Conservation (phyloP, 495 filamentous ascomycete species). For the Pseudevernia furfuracea region DNA sequence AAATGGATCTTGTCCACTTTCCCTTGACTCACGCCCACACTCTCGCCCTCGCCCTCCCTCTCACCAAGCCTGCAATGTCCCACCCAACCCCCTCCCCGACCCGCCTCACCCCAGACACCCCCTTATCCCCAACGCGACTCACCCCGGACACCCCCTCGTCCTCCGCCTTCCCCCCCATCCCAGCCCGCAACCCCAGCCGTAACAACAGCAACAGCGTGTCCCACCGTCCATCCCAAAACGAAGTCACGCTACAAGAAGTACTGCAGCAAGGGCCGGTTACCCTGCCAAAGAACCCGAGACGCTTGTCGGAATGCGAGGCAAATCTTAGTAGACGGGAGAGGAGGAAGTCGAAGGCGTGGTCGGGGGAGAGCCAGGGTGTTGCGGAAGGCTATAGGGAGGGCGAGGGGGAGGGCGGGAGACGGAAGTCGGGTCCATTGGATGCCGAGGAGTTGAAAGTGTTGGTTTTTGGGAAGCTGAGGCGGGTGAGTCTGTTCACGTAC, state of each 20-base stretch:
- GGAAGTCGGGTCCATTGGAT: neutral
- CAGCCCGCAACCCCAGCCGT: neutral
- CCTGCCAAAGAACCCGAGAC: neutral
- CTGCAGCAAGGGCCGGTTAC: neutral
- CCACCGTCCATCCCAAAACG: neutral
- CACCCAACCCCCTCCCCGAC: neutral
- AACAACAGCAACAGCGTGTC: neutral
- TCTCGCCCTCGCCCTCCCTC: neutral
- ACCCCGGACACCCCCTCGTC: neutral
- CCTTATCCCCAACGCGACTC: neutral
- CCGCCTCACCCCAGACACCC: neutral
- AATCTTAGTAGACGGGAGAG: neutral
- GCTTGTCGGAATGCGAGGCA: neutral
- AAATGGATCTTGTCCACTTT: neutral
- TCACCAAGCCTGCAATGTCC: neutral
- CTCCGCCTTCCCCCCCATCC: neutral
- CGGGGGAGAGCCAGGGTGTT: neutral
- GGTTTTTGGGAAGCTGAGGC: neutral
- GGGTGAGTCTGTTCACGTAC: neutral
- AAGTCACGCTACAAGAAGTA: neutral
- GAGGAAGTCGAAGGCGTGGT: slow-evolving; percentile 6
- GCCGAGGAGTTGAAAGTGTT: neutral
- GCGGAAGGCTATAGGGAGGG: neutral
- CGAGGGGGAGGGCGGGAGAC: neutral
- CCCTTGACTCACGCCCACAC: neutral